These are phyloP conservation scores for Gastrodia elata DNA, from an alignment of 106 monocot species.

Conservation along the genomic window DNA sequence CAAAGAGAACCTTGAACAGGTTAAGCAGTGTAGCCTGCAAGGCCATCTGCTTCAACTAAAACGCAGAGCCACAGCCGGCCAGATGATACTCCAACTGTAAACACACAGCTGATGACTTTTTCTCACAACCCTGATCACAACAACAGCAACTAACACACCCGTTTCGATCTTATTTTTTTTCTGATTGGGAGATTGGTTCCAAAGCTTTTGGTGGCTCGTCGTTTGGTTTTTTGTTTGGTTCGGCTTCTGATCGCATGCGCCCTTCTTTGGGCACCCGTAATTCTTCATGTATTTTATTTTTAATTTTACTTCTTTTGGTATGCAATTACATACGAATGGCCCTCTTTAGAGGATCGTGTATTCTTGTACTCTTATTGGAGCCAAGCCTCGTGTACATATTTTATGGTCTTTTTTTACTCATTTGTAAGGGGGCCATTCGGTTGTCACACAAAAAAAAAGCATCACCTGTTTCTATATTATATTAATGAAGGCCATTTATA, in stretches of 20 bases:
- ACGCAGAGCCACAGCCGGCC: slow-evolving; percentile 11
- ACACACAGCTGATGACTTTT: slow-evolving; percentile 1
- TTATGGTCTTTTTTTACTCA: not conserved
- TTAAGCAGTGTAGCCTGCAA: slow-evolving; percentile 18
- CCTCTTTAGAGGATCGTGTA: not conserved
- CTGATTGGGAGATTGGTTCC: slow-evolving; percentile 10
- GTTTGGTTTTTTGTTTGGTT: not conserved
- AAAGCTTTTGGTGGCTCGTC: not conserved
- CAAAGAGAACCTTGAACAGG: slow-evolving; percentile 13
- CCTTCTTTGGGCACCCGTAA: too few species aligned
- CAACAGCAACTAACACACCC: slow-evolving; percentile 23
- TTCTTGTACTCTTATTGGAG: not conserved
- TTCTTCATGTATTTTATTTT: slow-evolving; percentile 16
- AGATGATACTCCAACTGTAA: slow-evolving; percentile 17
- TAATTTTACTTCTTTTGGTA: slow-evolving; percentile 4
- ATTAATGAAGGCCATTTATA: not conserved
- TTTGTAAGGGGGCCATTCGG: not conserved
- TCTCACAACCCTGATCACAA: slow-evolving; percentile 4
- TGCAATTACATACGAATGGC: slow-evolving; percentile 7
- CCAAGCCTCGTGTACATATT: not conserved
- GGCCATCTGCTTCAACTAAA: slow-evolving; percentile 20
- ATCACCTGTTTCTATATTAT: not conserved
- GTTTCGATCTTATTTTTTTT: slow-evolving; percentile 11
- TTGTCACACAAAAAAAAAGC: not conserved
- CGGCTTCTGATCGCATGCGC: not conserved